phyloP scores from a whole-genome alignment of 2,329 filamentous ascomycete genomes.

The Fusarium citri region DNA sequence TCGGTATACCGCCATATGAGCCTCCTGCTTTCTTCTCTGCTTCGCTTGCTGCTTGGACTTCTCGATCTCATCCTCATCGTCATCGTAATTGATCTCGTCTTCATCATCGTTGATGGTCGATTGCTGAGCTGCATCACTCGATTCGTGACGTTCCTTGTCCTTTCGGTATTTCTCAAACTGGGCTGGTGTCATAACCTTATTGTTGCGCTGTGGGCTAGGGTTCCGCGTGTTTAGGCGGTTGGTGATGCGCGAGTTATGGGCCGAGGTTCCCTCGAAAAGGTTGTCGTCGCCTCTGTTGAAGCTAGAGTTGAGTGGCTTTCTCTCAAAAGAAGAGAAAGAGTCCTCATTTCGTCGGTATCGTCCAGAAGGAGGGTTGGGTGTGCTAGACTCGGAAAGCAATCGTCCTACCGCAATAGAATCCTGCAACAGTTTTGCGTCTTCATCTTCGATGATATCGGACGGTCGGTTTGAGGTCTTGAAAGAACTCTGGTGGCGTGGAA shows the following conservation, averaged over 20 bases:
- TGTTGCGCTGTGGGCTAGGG: conserved; percentile 63
- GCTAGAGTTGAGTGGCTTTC: conserved; percentile 45
- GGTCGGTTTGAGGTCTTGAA: conserved; percentile 51
- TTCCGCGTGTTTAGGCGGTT: conserved; percentile 52
- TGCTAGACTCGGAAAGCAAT: conserved; percentile 53
- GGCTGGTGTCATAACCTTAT: conserved; percentile 89
- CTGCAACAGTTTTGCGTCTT: conserved; percentile 64
- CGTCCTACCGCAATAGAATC: conserved; percentile 64
- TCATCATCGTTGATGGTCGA: conserved; percentile 67
- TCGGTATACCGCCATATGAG: conserved; percentile 87
- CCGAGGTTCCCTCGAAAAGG: conserved; percentile 63
- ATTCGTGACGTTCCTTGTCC: conserved; percentile 73
- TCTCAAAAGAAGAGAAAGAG: conserved; percentile 49
- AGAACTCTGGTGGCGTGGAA: conserved; percentile 54
- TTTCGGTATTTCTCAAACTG: conserved; percentile 86
- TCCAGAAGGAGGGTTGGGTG: conserved; percentile 29
- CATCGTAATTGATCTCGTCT: conserved; percentile 72
- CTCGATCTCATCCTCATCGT: conserved; percentile 83
- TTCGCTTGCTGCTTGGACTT: conserved; percentile 78
- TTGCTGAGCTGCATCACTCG: conserved; percentile 55
- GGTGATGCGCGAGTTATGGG: conserved; percentile 53
- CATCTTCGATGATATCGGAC: conserved; percentile 59
- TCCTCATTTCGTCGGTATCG: conserved; percentile 58
- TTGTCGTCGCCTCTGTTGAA: conserved; percentile 64
- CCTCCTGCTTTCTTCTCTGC: conserved; percentile 88